These are phyloP conservation scores for Lathyrus sativus DNA, from an alignment of 306 rosid genomes.

Conservation along the genomic window DNA sequence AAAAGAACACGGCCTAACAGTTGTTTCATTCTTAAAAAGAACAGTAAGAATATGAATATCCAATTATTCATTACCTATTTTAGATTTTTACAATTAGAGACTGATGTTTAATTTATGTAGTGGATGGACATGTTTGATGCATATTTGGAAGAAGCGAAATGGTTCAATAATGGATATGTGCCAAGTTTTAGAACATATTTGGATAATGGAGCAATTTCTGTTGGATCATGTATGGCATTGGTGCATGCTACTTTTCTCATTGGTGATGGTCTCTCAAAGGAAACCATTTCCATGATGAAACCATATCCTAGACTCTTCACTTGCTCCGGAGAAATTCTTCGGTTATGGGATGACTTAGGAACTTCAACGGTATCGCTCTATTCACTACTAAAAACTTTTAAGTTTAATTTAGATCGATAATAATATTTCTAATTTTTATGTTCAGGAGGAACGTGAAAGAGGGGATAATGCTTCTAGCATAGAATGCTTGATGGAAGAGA, in stretches of 20 bases:
- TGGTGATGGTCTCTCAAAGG: constrained; percentile 40
- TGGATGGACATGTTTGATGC: constrained; percentile 58
- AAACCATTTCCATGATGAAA: constrained; percentile 41
- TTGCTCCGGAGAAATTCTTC: constrained; percentile 49
- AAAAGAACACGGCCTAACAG: constrained; percentile 39
- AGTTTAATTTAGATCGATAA: no score
- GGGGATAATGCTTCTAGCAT: no score
- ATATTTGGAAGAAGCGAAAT: constrained; percentile 52
- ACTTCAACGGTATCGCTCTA: constrained; percentile 54
- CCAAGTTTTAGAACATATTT: constrained; percentile 42
- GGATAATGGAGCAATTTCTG: constrained; percentile 49
- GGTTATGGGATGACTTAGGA: constrained; percentile 55
- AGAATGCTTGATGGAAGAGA: no score
- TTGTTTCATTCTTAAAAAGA: constrained; percentile 41
- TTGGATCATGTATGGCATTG: constrained; percentile 55
- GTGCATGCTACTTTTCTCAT: constrained; percentile 49
- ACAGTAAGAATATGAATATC: constrained; percentile 35
- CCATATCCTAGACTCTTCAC: constrained; percentile 50
- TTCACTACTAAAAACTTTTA: no score
- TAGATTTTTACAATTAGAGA: not conserved
- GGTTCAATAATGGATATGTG: constrained; percentile 38
- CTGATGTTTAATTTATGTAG: constrained; percentile 28
- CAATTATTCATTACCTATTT: no score
- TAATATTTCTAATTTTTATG: no score
- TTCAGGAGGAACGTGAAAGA: no score